Evolutionary conservation across 768 basidiomycete genomes (phyloP), one percentile per base, ranked within the genome.

Genomic region (Mycena amicta): DNA sequence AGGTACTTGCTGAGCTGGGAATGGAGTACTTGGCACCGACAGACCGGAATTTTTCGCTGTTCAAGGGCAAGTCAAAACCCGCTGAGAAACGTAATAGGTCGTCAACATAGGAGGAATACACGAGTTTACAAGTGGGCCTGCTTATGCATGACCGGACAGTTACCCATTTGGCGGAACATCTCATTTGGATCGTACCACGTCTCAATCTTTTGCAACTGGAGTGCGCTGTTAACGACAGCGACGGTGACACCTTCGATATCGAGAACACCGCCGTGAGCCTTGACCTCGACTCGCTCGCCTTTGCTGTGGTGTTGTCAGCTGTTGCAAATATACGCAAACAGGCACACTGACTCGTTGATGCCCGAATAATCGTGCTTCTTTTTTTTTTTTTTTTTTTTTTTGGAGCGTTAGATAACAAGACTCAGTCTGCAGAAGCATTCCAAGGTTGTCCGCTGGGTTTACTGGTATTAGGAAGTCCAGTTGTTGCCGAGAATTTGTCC

Each of bases 1-100:
- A 71, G 8, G 73, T 85, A 15, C 69, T 85, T 53, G 64, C 65
- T 4, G 71, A 77, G 53, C 66, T 85, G 29, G 78, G 76, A 0
- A 72, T 81, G 71, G 70, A 73, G 20, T 80, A 73, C 50, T 65
- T 81, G 20, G 67, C 67, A 43, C 79, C 80, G 0, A 60, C 67
- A 46, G 70, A 71, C 55, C 71, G 79, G 28, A 79, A 78, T 63
- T 76, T 78, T 63, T 6, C 43, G n/a, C n/a, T n/a, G n/a, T n/a
- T n/a, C 12, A 45, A 45, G 20, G 43, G 6, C 13, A 45, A 16
- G 22, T 8, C 5, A 23, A 45, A 45, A 45, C 43, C 43, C 20
- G 33, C n/a, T n/a, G n/a, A n/a, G n/a, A n/a, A n/a, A n/a, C n/a
- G n/a, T n/a, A n/a, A n/a, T n/a, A n/a, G n/a, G n/a, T n/a, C n/a